phyloP scores from a whole-genome alignment of 371 early-diverging fungal species.

The Phascolomyces articulosus region DNA sequence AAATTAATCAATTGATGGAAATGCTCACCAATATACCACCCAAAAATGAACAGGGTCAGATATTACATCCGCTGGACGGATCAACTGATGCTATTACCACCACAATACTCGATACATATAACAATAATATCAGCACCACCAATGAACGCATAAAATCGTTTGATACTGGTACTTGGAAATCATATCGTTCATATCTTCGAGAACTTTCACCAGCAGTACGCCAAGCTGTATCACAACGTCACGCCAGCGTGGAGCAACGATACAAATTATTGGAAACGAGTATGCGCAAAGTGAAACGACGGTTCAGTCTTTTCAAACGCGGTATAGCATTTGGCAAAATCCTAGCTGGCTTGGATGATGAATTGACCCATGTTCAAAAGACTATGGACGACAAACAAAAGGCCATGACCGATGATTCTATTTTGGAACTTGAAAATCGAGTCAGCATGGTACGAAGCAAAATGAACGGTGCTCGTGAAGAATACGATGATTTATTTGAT shows the following conservation, averaged over 20 bases:
- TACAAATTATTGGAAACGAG: constrained; percentile 9
- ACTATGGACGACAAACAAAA: constrained; percentile 17
- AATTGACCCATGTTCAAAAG: constrained; percentile 42
- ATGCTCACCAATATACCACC: constrained; percentile 6
- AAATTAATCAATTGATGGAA: neutral
- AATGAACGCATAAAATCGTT: constrained; percentile 16
- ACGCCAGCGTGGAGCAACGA: constrained; percentile 12
- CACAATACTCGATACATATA: constrained; percentile 4
- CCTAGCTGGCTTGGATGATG: constrained; percentile 34
- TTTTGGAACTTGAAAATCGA: constrained; percentile 35
- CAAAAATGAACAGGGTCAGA: neutral
- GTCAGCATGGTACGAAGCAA: constrained; percentile 34
- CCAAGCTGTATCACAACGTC: constrained; percentile 10
- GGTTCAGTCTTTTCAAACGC: constrained; percentile 30
- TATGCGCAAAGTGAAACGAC: constrained; percentile 18
- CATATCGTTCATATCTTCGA: constrained; percentile 19
- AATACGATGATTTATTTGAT: constrained; percentile 28
- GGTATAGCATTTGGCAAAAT: constrained; percentile 36
- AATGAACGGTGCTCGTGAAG: constrained; percentile 32
- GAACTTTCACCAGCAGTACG: constrained; percentile 17
- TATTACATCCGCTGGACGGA: constrained; percentile 33
- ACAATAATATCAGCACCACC: constrained; percentile 2
- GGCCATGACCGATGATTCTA: constrained; percentile 28
- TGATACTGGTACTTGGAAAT: constrained; percentile 28
- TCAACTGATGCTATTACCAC: neutral